These are phyloP conservation scores for Trifolium repens DNA, from an alignment of 306 rosid genomes.

Conservation along the genomic window DNA sequence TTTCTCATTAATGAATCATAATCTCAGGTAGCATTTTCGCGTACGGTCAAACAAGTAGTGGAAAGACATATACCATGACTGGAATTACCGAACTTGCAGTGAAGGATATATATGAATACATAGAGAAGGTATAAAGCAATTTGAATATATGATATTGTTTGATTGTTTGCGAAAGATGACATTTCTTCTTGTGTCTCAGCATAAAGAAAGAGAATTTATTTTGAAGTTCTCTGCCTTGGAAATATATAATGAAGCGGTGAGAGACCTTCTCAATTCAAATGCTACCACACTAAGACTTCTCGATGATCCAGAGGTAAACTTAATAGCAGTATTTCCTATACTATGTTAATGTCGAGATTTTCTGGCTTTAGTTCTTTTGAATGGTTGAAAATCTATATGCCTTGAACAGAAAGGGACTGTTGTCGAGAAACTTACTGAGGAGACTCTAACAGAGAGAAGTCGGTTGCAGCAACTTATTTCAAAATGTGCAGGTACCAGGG, in stretches of 20 bases:
- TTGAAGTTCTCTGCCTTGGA: constrained; percentile 92
- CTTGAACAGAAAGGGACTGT: constrained; percentile 79
- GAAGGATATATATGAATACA: constrained; percentile 69
- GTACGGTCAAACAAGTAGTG: constrained; percentile 97
- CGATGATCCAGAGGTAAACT: constrained; percentile 90
- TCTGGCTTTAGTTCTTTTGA: constrained; percentile 24
- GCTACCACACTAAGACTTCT: constrained; percentile 69
- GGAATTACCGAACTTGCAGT: constrained; percentile 80
- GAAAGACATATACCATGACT: constrained; percentile 92
- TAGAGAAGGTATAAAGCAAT: constrained; percentile 57
- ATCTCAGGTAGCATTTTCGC: constrained; percentile 83
- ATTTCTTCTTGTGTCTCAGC: constrained; percentile 56
- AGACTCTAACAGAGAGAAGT: constrained; percentile 60
- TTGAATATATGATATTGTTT: constrained; percentile 1
- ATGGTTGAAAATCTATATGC: constrained; percentile 28
- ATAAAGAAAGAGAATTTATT: constrained; percentile 66
- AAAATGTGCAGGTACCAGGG: constrained; percentile 66
- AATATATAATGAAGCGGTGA: constrained; percentile 89
- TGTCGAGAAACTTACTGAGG: constrained; percentile 84
- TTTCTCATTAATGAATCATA: constrained; percentile 23
- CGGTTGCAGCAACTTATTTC: constrained; percentile 70
- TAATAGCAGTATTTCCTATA: not conserved
- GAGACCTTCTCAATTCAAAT: constrained; percentile 70
- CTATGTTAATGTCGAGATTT: not conserved
- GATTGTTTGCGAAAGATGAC: constrained; percentile 35